Percentiles rank a stretch among this genome's conserved stretches.
phyloP scores from a whole-genome alignment of 2,329 filamentous ascomycete species.

The Claviceps purpurea region DNA sequence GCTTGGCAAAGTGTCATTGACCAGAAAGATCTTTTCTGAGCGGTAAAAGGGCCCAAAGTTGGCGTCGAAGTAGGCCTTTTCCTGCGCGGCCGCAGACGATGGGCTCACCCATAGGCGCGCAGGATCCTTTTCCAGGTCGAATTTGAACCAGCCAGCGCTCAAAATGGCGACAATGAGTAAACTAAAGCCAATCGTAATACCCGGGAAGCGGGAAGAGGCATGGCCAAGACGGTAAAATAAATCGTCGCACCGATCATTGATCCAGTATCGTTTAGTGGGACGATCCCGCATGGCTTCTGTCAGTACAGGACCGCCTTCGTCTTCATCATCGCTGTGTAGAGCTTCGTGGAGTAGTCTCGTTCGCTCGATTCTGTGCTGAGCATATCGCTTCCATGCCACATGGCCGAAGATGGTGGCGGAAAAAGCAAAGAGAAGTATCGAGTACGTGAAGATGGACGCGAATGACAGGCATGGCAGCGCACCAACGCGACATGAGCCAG shows the following conservation, averaged over 20 bases:
- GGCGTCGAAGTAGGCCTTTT: slow-evolving; percentile 86
- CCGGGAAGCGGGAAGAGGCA: slow-evolving; percentile 69
- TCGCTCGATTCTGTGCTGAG: slow-evolving; percentile 63
- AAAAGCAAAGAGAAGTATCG: slow-evolving; percentile 56
- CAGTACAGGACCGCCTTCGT: slow-evolving; percentile 69
- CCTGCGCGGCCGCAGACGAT: slow-evolving; percentile 74
- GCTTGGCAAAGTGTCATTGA: slow-evolving; percentile 62
- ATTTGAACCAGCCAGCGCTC: slow-evolving; percentile 77
- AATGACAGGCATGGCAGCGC: slow-evolving; percentile 88
- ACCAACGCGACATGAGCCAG: slow-evolving; percentile 68
- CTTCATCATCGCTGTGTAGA: slow-evolving; percentile 78
- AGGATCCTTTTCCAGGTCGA: slow-evolving; percentile 81
- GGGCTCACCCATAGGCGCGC: slow-evolving; percentile 96
- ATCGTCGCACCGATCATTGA: slow-evolving; percentile 73
- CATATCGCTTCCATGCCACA: slow-evolving; percentile 60
- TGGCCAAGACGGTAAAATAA: slow-evolving; percentile 72
- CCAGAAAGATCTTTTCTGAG: slow-evolving; percentile 82
- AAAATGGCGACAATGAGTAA: slow-evolving; percentile 64
- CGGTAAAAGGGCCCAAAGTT: slow-evolving; percentile 95
- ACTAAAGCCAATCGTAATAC: slow-evolving; percentile 64
- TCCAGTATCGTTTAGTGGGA: slow-evolving; percentile 63
- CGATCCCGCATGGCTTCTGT: slow-evolving; percentile 65
- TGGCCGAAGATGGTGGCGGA: slow-evolving; percentile 57
- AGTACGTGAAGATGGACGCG: slow-evolving; percentile 76
- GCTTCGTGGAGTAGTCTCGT: slow-evolving; percentile 79